phyloP scores from a whole-genome alignment of 1,139 yeast genomes.

The Sugiyamaella pinicola region DNA sequence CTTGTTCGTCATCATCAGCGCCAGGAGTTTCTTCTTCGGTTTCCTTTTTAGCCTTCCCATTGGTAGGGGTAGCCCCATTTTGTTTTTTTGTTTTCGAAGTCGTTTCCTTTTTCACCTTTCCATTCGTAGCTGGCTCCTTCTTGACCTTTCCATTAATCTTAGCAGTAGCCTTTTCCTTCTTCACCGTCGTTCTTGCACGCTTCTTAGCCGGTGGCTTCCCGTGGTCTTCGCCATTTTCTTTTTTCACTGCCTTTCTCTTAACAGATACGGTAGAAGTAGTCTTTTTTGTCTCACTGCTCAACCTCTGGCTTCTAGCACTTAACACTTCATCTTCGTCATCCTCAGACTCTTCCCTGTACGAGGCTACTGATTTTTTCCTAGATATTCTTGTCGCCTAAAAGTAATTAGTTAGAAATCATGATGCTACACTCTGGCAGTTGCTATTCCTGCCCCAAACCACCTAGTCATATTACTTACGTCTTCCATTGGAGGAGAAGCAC shows the following conservation, averaged over 20 bases:
- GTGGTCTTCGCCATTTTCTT: constrained; percentile 10
- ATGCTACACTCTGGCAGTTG: no score
- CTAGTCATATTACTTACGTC: neutral
- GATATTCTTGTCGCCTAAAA: neutral
- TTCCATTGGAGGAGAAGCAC: neutral
- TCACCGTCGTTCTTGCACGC: constrained; percentile 5
- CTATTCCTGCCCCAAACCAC: no score
- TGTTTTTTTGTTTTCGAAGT: constrained; percentile 8
- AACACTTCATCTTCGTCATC: constrained; percentile 22
- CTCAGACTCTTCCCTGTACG: constrained; percentile 14
- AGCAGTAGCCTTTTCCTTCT: constrained; percentile 4
- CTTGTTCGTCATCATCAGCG: constrained; percentile 49
- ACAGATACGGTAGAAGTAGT: constrained; percentile 7
- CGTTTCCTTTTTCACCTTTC: constrained; percentile 14
- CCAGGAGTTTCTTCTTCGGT: constrained; percentile 19
- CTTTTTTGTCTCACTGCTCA: neutral
- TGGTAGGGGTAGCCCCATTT: constrained; percentile 8
- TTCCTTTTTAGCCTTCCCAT: constrained; percentile 2
- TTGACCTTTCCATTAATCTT: constrained; percentile 11
- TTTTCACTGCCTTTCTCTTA: constrained; percentile 19
- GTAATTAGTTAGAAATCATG: no score
- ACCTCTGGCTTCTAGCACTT: constrained; percentile 5
- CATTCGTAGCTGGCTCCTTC: constrained; percentile 3
- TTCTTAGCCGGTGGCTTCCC: constrained; percentile 13
- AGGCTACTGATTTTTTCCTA: constrained; percentile 8